Percentiles rank a stretch among this genome's conserved stretches.
Evolutionary conservation across 345 rosid genomes (phyloP).

Genomic region (Eucalyptus cladocalyx): DNA sequence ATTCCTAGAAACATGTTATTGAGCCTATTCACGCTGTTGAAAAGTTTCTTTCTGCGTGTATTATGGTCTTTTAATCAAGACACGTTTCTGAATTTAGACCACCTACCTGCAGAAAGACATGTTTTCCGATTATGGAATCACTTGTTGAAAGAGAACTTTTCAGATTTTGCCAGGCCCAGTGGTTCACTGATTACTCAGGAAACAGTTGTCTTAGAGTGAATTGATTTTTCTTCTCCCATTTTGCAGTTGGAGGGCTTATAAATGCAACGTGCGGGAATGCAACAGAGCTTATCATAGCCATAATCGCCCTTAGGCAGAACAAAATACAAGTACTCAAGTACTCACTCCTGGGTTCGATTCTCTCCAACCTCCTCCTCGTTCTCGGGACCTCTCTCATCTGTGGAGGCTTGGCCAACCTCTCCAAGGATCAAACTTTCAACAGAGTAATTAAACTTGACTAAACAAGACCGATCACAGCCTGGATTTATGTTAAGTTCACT

Average conservation of each 20-base stretch:
- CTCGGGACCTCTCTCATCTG: conserved; percentile 75
- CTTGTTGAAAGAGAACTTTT: neutral
- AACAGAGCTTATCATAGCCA: conserved; percentile 81
- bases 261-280: conserved; percentile 98
- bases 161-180: neutral
- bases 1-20: neutral
- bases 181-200: neutral
- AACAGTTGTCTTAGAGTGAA: neutral
- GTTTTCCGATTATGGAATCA: neutral
- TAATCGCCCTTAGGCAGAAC: conserved; percentile 55
- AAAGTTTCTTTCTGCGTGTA: neutral
- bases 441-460: conserved; percentile 26
- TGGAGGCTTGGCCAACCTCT: conserved; percentile 76
- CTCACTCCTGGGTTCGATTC: conserved; percentile 75
- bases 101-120: neutral
- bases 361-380: conserved; percentile 83
- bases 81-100: neutral
- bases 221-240: neutral
- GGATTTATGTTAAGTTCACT: neutral
- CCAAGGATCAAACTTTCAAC: conserved; percentile 62
- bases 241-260: conserved; percentile 73
- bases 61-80: neutral
- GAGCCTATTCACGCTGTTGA: neutral
- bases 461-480: neutral
- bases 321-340: conserved; percentile 67